Conservation (phyloP, 2,329 filamentous ascomycete genomes). For the Fusarium palustre region DNA sequence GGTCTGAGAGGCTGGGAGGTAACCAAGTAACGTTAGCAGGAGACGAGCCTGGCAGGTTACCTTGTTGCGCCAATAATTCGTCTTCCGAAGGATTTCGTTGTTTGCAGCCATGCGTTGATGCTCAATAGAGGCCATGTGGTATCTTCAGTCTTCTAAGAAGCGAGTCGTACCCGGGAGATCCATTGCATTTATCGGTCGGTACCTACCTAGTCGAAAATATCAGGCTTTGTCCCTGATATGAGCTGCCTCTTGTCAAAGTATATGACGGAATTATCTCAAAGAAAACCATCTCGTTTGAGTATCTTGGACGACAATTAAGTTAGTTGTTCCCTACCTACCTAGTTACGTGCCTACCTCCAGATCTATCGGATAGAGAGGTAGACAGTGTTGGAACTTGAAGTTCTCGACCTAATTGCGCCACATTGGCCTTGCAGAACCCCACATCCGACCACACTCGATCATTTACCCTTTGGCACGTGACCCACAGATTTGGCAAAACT, state of each 20-base stretch:
- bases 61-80: neutral
- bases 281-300: neutral
- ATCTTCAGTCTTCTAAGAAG: neutral
- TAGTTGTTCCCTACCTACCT: too few species aligned
- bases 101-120: neutral
- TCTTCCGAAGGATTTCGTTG: neutral
- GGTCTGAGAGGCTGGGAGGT: neutral
- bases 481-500: conserved; percentile 41
- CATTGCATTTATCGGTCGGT: neutral
- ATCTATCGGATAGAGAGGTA: neutral
- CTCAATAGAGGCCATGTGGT: neutral
- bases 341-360: too few species aligned
- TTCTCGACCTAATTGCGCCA: neutral
- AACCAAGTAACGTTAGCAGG: neutral
- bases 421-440: neutral
- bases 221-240: neutral
- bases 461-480: conserved; percentile 50
- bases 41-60: neutral
- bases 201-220: neutral
- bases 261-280: neutral
- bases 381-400: neutral
- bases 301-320: neutral
- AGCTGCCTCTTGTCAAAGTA: neutral
- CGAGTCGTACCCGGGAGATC: neutral
- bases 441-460: too few species aligned